Evolutionary conservation across 371 early-diverging fungal genomes (phyloP).

Genomic region (Mortierella sp.): DNA sequence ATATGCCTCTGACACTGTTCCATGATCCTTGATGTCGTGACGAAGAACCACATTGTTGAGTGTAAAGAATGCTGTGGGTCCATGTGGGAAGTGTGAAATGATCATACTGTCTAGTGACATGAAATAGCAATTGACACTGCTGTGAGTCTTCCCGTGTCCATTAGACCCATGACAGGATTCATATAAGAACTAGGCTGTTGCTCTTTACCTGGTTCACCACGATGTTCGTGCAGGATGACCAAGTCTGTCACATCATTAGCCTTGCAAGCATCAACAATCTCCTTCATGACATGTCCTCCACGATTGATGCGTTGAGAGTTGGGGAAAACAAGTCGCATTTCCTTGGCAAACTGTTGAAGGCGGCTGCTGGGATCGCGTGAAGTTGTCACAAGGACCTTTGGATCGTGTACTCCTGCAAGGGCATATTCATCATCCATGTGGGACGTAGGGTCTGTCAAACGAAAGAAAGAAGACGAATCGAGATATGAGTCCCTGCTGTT

Average conservation of each 20-base stretch:
- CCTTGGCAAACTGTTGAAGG: constrained; percentile 97
- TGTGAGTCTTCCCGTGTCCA: no score
- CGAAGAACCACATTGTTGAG: constrained; percentile 97
- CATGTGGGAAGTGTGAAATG: constrained; percentile 97
- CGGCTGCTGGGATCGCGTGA: constrained; percentile 96
- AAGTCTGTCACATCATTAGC: constrained; percentile 97
- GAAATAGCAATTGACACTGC: no score
- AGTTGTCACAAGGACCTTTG: constrained; percentile 98
- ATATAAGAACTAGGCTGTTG: neutral
- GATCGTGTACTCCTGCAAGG: constrained; percentile 91
- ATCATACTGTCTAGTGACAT: constrained; percentile 86
- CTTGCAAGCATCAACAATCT: constrained; percentile 95
- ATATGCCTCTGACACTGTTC: constrained; percentile 95
- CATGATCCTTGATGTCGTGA: constrained; percentile 96
- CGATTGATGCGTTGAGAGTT: constrained; percentile 98
- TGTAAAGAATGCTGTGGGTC: constrained; percentile 98
- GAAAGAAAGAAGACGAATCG: no score
- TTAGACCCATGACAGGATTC: no score
- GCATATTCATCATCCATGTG: constrained; percentile 98
- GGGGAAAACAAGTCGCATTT: constrained; percentile 96
- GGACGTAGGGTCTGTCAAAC: constrained; percentile 67
- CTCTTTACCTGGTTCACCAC: constrained; percentile 91
- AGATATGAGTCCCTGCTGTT: no score
- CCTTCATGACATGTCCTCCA: constrained; percentile 96
- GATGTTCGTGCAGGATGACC: constrained; percentile 96